phyloP scores from a whole-genome alignment of 306 rosid genomes.

The Sesbania bispinosa region DNA sequence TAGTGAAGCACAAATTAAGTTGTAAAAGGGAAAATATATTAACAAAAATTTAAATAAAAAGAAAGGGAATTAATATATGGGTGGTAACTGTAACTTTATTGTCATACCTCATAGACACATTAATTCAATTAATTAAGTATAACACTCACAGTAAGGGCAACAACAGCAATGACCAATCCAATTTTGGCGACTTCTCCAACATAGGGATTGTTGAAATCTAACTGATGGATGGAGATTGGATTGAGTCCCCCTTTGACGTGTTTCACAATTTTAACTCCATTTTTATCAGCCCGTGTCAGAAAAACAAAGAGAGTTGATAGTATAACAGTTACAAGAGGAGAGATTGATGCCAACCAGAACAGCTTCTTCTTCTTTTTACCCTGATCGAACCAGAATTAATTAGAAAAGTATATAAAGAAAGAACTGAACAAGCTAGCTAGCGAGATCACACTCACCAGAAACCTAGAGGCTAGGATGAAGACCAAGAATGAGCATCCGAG shows the following conservation, averaged over 20 bases:
- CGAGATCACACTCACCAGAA: conserved; percentile 47
- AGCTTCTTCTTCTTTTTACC: conserved; percentile 59
- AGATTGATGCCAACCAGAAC: conserved; percentile 78
- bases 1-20: no score
- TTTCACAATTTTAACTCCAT: conserved; percentile 74
- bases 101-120: no score
- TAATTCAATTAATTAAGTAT: no score
- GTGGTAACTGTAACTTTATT: no score
- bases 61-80: no score
- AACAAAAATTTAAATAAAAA: no score
- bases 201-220: conserved; percentile 45
- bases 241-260: conserved; percentile 73
- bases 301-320: conserved; percentile 63
- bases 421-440: neutral
- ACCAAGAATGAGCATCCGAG: conserved; percentile 66
- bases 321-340: conserved; percentile 68
- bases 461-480: conserved; percentile 59
- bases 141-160: conserved; percentile 69
- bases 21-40: no score
- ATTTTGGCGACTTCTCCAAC: conserved; percentile 52
- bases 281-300: conserved; percentile 55
- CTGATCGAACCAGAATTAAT: no score
- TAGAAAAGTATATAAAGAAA: no score
- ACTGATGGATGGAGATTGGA: conserved; percentile 61
- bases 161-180: conserved; percentile 60